Evolutionary conservation across 805 yeast genomes (phyloP).

Genomic region (Kuraishia borneana): DNA sequence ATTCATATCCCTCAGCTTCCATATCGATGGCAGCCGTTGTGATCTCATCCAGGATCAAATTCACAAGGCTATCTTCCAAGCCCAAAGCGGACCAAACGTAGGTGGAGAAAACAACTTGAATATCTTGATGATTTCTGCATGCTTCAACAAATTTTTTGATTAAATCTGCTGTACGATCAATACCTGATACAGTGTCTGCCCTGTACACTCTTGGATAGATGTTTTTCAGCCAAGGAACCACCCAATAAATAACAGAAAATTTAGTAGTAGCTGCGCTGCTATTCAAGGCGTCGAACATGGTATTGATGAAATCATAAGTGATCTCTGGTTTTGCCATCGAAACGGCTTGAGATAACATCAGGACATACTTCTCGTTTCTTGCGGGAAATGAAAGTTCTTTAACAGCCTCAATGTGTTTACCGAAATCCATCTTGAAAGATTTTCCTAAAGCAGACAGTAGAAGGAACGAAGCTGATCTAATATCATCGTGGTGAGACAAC

Average conservation of each 20-base stretch:
- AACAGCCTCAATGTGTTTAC: slow-evolving; percentile 41
- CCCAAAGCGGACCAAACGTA: slow-evolving; percentile 61
- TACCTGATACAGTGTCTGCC: slow-evolving; percentile 45
- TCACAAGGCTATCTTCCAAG: slow-evolving; percentile 45
- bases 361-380: slow-evolving; percentile 51
- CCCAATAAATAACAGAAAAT: slow-evolving; percentile 34
- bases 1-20: slow-evolving; percentile 63
- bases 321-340: slow-evolving; percentile 45
- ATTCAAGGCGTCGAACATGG: slow-evolving; percentile 41
- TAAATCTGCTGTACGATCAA: slow-evolving; percentile 46
- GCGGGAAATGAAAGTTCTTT: slow-evolving; percentile 58
- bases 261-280: slow-evolving; percentile 21
- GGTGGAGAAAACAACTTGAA: slow-evolving; percentile 42
- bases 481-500: slow-evolving; percentile 43
- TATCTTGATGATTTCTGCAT: slow-evolving; percentile 35
- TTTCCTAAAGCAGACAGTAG: slow-evolving; percentile 52
- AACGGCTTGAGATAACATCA: slow-evolving; percentile 43
- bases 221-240: slow-evolving; percentile 69
- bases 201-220: slow-evolving; percentile 46
- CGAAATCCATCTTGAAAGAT: slow-evolving; percentile 49
- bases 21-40: slow-evolving; percentile 65
- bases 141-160: slow-evolving; percentile 52
- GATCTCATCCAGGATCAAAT: slow-evolving; percentile 59
- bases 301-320: slow-evolving; percentile 42
- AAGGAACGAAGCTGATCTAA: slow-evolving; percentile 52